These are phyloP conservation scores for Ulmus americana DNA, from an alignment of 331 rosid genomes.

Conservation along the genomic window DNA sequence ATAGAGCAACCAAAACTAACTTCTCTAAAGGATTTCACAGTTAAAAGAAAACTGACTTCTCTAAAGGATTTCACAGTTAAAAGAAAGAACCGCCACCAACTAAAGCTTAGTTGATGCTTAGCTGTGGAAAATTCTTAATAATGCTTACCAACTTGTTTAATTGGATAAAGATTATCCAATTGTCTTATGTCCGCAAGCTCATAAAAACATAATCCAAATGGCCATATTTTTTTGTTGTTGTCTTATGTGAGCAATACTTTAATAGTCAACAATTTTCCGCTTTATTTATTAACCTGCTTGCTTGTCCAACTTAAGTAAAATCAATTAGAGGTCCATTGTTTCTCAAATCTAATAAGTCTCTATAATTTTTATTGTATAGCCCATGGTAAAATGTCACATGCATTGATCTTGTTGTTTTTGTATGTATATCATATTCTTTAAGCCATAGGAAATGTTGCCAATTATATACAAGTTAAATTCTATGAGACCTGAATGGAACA, in stretches of 20 bases:
- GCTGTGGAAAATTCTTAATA: slow-evolving; percentile 29
- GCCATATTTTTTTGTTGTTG: slow-evolving; percentile 65
- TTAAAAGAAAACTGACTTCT: too few relatives aligned
- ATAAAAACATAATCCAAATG: too few relatives aligned
- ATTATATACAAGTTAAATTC: neutral
- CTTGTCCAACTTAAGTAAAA: too few relatives aligned
- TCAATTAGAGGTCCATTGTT: too few relatives aligned
- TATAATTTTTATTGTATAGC: too few relatives aligned
- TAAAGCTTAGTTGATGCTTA: slow-evolving; percentile 33
- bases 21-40: too few relatives aligned
- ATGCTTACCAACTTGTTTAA: slow-evolving; percentile 49
- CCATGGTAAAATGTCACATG: too few relatives aligned
- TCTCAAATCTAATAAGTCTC: too few relatives aligned
- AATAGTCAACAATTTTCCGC: slow-evolving; percentile 3
- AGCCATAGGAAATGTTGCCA: neutral
- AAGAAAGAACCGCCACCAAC: slow-evolving; percentile 21
- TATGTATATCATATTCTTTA: neutral
- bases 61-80: slow-evolving; percentile 83
- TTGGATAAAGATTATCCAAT: too few relatives aligned
- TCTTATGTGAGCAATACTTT: slow-evolving; percentile 22
- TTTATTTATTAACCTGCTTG: too few relatives aligned
- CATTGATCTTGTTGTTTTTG: neutral
- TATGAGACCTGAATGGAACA: neutral
- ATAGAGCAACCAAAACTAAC: too few relatives aligned
- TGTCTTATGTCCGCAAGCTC: neutral